Evolutionary conservation across 768 basidiomycete genomes (phyloP), one percentile per base, ranked within the genome.

Genomic region (Pleurotus tuoliensis): DNA sequence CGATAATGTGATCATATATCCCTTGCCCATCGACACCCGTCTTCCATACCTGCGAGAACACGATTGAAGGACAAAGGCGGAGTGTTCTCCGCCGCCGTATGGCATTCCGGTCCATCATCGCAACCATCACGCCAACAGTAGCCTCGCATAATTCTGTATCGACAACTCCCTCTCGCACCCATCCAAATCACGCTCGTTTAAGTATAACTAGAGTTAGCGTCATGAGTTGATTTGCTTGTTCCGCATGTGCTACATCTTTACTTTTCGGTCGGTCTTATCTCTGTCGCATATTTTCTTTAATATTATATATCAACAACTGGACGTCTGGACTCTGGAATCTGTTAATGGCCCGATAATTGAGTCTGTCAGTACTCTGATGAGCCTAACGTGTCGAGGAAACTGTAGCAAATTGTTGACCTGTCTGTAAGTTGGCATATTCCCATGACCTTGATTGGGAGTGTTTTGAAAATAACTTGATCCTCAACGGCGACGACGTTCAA

Each of bases 1-100:
- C 80, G 51, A 73, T 90, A 67, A 89, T 89, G 88, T 88, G 76
- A 82, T 69, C 55, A 47, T 38, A 24, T 25, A 24, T 25, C 53
- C 7, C 15, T 7, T 54, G 45, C 25, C 45, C 8, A 25, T 44
- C 51, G 4, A 38, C 45, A 38, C 13, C 48, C 34, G 24, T 18
- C 56, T 22, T 20, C 44, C 51, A 54, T 37, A 40, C 55, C 49
- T 54, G 20, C 43, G 37, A 18, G 20, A 20, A 18, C 41, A 20
- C 8, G 9, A 38, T 53, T n/a, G 51, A 53, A 41, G 54, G 54
- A 46, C 40, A 25, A 15, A n/a, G 54, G 9, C 54, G 43, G 22
- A 25, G 7, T 12, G 37, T 44, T 11, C 30, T 34, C 4, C 30
- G 8, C 30, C 30, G 9, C 30, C 30, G 30, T 13, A 44, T 44